These are phyloP conservation scores for Arachis monticola DNA, from an alignment of 331 rosid species.

Conservation along the genomic window DNA sequence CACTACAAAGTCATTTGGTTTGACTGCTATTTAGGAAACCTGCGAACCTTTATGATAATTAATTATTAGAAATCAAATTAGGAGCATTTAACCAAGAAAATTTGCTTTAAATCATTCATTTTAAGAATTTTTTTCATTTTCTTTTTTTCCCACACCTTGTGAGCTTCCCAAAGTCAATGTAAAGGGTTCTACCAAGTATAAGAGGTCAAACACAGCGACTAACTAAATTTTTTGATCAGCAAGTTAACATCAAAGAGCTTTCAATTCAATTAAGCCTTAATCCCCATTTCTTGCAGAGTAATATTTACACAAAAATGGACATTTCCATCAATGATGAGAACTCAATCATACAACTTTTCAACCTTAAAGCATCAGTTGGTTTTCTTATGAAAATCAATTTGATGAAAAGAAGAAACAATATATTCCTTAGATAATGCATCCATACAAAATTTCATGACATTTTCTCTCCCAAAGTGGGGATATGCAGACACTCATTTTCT, in stretches of 20 bases:
- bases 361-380: background rate
- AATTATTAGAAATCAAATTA: slow-evolving; percentile 1
- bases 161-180: background rate
- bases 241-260: no score
- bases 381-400: background rate
- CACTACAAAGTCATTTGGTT: slow-evolving; percentile 1
- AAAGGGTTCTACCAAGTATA: background rate
- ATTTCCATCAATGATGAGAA: no score
- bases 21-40: background rate
- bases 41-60: slow-evolving; percentile 12
- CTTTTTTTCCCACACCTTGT: background rate
- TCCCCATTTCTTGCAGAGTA: no score
- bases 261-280: no score
- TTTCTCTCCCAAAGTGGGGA: no score
- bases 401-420: background rate
- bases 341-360: no score
- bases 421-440: slow-evolving; percentile 5
- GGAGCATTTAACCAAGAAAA: no score
- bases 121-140: background rate
- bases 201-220: no score
- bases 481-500: no score
- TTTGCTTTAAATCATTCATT: background rate
- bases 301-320: no score
- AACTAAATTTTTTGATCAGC: no score
- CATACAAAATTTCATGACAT: background rate